Conservation (phyloP, 495 filamentous ascomycete genomes). For the Jackrogersella minutella region DNA sequence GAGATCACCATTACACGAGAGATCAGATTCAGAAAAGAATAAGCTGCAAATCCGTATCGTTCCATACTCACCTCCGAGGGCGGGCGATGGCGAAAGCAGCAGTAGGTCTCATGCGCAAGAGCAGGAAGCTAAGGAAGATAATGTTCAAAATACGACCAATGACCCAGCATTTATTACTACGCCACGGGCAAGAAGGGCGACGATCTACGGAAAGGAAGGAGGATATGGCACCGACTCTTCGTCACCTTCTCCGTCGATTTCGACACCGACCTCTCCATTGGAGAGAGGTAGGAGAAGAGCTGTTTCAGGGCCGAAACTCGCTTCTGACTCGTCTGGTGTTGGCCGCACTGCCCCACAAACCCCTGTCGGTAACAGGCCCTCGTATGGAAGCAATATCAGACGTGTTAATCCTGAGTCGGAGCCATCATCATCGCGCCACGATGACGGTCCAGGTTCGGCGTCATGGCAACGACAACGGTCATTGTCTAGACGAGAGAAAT, state of each 20-base stretch:
- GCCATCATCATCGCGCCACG: slow-evolving; percentile 31
- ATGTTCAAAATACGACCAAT: slow-evolving; percentile 9
- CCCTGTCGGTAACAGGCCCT: slow-evolving; percentile 42
- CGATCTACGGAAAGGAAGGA: slow-evolving; percentile 26
- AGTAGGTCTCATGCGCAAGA: slow-evolving; percentile 26
- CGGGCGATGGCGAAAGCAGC: slow-evolving; percentile 43
- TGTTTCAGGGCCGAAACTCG: slow-evolving; percentile 59
- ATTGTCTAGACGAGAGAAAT: slow-evolving; percentile 49
- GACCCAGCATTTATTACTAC: slow-evolving; percentile 22
- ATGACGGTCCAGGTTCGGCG: slow-evolving; percentile 29
- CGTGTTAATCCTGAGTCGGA: slow-evolving; percentile 42
- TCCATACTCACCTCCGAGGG: slow-evolving; percentile 59
- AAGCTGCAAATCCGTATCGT: slow-evolving; percentile 60
- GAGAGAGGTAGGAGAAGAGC: slow-evolving; percentile 48
- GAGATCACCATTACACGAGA: slow-evolving; percentile 61
- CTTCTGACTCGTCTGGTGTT: slow-evolving; percentile 47
- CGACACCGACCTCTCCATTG: slow-evolving; percentile 48
- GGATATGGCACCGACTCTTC: slow-evolving; percentile 48
- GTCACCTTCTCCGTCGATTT: slow-evolving; percentile 45
- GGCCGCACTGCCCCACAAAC: slow-evolving; percentile 48
- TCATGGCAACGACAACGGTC: slow-evolving; percentile 42
- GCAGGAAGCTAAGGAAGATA: slow-evolving; percentile 17
- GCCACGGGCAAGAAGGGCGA: slow-evolving; percentile 32
- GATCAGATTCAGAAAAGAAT: slow-evolving; percentile 64
- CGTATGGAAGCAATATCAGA: slow-evolving; percentile 44